Percentiles rank a stretch among this genome's conserved stretches.
Evolutionary conservation across 495 filamentous ascomycete species (phyloP).

Genomic region (Penicillium taxi): DNA sequence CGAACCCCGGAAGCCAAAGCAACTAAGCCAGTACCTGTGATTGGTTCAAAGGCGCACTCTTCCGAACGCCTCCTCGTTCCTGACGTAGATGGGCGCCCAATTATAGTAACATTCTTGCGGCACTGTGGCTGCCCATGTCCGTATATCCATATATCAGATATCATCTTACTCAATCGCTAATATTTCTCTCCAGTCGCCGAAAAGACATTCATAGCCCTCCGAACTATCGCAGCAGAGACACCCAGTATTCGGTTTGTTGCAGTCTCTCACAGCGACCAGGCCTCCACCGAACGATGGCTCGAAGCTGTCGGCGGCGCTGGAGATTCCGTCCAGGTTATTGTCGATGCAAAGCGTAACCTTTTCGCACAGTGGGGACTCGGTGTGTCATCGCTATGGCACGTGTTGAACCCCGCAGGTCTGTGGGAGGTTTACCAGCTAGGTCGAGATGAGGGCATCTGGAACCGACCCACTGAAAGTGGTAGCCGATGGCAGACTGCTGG

Average conservation of each 20-base stretch:
- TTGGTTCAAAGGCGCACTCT: too few relatives aligned
- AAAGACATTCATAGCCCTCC: slow-evolving; percentile 3
- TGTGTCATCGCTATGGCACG: slow-evolving; percentile 6
- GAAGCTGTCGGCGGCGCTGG: slow-evolving; percentile 3
- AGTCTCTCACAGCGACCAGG: slow-evolving; percentile 6
- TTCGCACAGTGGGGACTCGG: slow-evolving; percentile 15
- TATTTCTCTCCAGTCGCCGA: slow-evolving; percentile 3
- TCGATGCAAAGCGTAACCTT: slow-evolving; percentile 10
- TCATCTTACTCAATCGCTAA: background rate
- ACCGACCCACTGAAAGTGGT: slow-evolving; percentile 9
- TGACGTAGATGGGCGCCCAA: too few relatives aligned
- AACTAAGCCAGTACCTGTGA: too few relatives aligned
- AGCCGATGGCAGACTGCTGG: slow-evolving; percentile 8
- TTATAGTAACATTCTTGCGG: slow-evolving; percentile 12
- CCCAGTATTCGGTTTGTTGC: slow-evolving; percentile 7
- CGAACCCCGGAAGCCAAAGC: too few relatives aligned
- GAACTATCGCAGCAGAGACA: slow-evolving; percentile 1
- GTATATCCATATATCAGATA: background rate
- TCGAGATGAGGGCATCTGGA: slow-evolving; percentile 6
- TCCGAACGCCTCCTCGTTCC: too few relatives aligned
- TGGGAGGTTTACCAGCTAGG: slow-evolving; percentile 3
- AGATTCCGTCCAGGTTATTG: slow-evolving; percentile 5
- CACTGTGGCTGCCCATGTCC: slow-evolving; percentile 17
- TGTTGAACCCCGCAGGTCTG: slow-evolving; percentile 3
- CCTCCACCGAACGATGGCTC: slow-evolving; percentile 6